Conservation (phyloP, 1,284 basidiomycete genomes). For the Marasmius fiardii region DNA sequence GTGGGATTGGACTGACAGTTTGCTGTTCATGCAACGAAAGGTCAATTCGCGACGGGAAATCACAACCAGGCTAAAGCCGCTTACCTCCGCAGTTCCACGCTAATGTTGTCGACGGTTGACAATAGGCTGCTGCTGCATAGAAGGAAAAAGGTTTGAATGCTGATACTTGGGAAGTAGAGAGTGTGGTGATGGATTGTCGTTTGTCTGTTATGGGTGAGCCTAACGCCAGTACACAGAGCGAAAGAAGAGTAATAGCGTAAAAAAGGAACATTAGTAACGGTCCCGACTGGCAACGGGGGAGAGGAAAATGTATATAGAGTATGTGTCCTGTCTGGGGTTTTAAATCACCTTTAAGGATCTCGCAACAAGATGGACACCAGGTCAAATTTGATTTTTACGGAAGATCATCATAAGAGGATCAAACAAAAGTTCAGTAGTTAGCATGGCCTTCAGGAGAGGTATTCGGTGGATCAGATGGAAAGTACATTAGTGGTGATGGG, state of each 20-base stretch:
- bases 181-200: slow-evolving; percentile 16
- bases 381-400: too few relatives aligned
- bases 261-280: background rate
- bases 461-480: too few relatives aligned
- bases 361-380: too few relatives aligned
- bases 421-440: too few relatives aligned
- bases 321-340: too few relatives aligned
- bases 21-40: slow-evolving; percentile 23
- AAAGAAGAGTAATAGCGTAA: background rate
- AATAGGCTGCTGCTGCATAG: slow-evolving; percentile 57
- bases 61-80: slow-evolving; percentile 15
- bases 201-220: background rate
- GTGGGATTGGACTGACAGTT: slow-evolving; percentile 50
- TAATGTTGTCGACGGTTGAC: slow-evolving; percentile 38
- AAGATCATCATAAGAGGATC: too few relatives aligned
- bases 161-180: slow-evolving; percentile 39
- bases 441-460: too few relatives aligned
- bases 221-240: background rate
- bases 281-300: too few relatives aligned
- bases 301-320: too few relatives aligned
- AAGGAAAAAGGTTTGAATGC: slow-evolving; percentile 50
- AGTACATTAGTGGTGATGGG: too few relatives aligned
- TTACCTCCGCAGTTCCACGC: slow-evolving; percentile 60
- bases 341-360: too few relatives aligned
- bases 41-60: background rate